A percentile compares a stretch with the other conserved stretches of the same genome.
Evolutionary conservation across 1,284 basidiomycete species (phyloP).

Genomic region (Trichosporon inkin): DNA sequence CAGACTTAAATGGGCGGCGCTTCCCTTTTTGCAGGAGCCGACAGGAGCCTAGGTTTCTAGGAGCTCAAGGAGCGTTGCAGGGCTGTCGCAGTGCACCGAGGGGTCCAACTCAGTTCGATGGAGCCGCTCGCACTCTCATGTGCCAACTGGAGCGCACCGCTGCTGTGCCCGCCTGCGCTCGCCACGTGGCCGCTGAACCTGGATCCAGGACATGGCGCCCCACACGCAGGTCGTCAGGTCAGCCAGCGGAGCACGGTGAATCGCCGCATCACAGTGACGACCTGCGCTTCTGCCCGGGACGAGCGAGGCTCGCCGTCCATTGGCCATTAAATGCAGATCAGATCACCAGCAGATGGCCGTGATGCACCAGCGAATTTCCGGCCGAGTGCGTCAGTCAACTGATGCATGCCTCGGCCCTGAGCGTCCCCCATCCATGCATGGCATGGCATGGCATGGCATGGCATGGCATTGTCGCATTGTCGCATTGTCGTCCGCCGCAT

Average conservation of each 20-base stretch:
- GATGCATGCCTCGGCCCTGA: too few relatives aligned
- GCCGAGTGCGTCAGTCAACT: too few relatives aligned
- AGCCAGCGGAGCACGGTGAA: background rate
- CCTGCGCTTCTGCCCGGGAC: too few relatives aligned
- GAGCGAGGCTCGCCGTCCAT: too few relatives aligned
- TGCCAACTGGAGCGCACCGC: background rate
- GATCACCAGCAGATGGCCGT: too few relatives aligned
- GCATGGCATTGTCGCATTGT: too few relatives aligned
- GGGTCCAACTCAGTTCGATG: background rate
- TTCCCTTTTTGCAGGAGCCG: background rate
- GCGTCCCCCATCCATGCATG: too few relatives aligned
- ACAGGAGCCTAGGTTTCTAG: background rate
- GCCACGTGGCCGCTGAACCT: background rate
- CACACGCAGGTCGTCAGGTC: background rate
- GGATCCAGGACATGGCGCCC: conserved; percentile 6
- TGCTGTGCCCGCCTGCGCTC: background rate
- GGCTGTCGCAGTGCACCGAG: background rate
- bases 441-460: too few relatives aligned
- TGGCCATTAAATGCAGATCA: too few relatives aligned
- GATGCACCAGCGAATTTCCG: too few relatives aligned
- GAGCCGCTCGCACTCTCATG: background rate
- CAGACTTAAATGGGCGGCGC: background rate
- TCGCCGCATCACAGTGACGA: too few relatives aligned
- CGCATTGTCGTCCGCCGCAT: too few relatives aligned
- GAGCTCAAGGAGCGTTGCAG: background rate